Evolutionary conservation across 2,329 filamentous ascomycete genomes (phyloP).

Genomic region (Cercospora nicotianae): DNA sequence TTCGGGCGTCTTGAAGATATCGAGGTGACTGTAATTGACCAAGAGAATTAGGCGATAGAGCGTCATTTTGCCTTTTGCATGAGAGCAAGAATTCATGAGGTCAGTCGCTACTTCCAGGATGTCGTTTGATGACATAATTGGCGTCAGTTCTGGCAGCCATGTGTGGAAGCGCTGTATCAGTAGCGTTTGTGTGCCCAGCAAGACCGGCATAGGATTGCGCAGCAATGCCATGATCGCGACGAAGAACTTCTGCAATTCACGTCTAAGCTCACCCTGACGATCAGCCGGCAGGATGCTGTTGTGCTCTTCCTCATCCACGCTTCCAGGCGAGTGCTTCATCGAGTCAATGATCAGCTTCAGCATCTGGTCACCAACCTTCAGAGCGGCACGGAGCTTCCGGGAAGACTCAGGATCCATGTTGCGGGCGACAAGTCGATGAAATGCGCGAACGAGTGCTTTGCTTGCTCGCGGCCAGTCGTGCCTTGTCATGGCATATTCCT

Average conservation of each 20-base stretch:
- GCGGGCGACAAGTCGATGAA: constrained; percentile 77
- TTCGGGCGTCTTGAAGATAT: constrained; percentile 76
- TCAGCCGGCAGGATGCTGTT: constrained; percentile 16
- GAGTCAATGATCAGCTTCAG: constrained; percentile 94
- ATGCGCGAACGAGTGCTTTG: constrained; percentile 81
- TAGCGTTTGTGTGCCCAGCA: constrained; percentile 92
- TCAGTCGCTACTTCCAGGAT: constrained; percentile 88
- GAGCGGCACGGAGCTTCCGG: constrained; percentile 80
- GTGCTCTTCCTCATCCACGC: constrained; percentile 9
- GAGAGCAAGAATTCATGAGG: constrained; percentile 86
- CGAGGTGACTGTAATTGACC: constrained; percentile 81
- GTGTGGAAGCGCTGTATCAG: constrained; percentile 95
- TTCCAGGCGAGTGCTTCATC: constrained; percentile 62
- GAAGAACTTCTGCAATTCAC: constrained; percentile 83
- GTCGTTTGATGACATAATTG: constrained; percentile 75
- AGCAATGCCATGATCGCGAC: constrained; percentile 87
- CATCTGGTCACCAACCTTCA: constrained; percentile 92
- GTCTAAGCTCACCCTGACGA: constrained; percentile 70
- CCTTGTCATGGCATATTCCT: constrained; percentile 81
- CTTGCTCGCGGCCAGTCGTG: constrained; percentile 95
- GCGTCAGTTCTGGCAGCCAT: constrained; percentile 88
- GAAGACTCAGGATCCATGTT: constrained; percentile 81
- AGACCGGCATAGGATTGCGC: constrained; percentile 77
- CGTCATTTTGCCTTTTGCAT: constrained; percentile 86
- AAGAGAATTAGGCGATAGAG: constrained; percentile 91